phyloP scores from a whole-genome alignment of 2,329 filamentous ascomycete genomes.

The Calonectria pseudoreteaudii region DNA sequence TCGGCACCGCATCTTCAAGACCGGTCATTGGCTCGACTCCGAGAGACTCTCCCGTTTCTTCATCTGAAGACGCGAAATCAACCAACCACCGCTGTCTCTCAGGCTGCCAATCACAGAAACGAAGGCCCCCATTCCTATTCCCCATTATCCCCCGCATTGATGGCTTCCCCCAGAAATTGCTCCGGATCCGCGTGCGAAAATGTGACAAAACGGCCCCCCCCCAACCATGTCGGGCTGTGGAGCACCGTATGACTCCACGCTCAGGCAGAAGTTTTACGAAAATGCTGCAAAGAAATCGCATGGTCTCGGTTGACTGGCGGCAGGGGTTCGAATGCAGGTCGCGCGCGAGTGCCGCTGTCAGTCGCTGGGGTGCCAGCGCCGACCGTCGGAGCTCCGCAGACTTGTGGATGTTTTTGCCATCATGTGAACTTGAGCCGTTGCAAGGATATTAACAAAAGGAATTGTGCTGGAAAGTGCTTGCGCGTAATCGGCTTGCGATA shows the following conservation, averaged over 20 bases:
- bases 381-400: neutral
- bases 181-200: neutral
- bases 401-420: neutral
- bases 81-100: neutral
- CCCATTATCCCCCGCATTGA: neutral
- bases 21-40: neutral
- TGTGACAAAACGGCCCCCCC: neutral
- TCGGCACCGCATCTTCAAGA: neutral
- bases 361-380: neutral
- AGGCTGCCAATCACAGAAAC: neutral
- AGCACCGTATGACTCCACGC: constrained; percentile 1
- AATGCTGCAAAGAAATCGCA: neutral
- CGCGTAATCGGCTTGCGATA: neutral
- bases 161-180: neutral
- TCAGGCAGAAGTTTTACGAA: neutral
- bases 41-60: neutral
- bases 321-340: neutral
- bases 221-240: neutral
- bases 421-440: neutral
- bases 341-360: neutral
- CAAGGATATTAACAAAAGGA: neutral
- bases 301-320: neutral
- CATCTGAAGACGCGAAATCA: neutral
- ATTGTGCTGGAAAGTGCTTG: neutral
- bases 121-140: neutral